These are phyloP conservation scores for Fusarium pilosicola DNA, from an alignment of 2,329 filamentous ascomycete genomes.

Conservation along the genomic window DNA sequence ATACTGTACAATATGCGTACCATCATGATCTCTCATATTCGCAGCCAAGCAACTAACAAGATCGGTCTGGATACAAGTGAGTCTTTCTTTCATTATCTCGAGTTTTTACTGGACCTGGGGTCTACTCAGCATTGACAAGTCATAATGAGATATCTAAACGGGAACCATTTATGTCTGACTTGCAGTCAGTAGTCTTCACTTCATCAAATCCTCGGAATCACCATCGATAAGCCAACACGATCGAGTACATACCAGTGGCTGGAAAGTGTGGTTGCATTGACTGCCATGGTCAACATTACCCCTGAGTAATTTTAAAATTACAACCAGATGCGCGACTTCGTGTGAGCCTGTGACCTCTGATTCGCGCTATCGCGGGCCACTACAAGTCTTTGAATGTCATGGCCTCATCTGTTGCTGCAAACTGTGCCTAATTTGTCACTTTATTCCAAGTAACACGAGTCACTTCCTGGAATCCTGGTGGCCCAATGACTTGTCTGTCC, in stretches of 20 bases:
- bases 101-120: background rate
- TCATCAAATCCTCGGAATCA: background rate
- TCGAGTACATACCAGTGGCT: background rate
- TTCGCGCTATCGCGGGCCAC: constrained; percentile 30
- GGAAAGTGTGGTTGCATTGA: constrained; percentile 34
- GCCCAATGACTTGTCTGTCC: background rate
- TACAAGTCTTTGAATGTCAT: constrained; percentile 12
- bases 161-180: background rate
- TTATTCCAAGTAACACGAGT: constrained; percentile 18
- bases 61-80: background rate
- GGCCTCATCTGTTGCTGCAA: constrained; percentile 6
- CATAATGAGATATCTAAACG: background rate
- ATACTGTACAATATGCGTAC: background rate
- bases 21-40: constrained; percentile 7
- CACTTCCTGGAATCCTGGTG: background rate
- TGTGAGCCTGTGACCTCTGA: constrained; percentile 22
- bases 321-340: constrained; percentile 11
- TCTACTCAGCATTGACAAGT: background rate
- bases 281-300: constrained; percentile 31
- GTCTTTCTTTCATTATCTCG: background rate
- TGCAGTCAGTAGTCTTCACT: constrained; percentile 1
- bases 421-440: background rate
- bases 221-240: constrained; percentile 5
- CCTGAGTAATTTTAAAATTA: constrained; percentile 43
- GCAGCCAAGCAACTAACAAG: background rate